Evolutionary conservation across 805 yeast species (phyloP).

Genomic region (Candida maesae): DNA sequence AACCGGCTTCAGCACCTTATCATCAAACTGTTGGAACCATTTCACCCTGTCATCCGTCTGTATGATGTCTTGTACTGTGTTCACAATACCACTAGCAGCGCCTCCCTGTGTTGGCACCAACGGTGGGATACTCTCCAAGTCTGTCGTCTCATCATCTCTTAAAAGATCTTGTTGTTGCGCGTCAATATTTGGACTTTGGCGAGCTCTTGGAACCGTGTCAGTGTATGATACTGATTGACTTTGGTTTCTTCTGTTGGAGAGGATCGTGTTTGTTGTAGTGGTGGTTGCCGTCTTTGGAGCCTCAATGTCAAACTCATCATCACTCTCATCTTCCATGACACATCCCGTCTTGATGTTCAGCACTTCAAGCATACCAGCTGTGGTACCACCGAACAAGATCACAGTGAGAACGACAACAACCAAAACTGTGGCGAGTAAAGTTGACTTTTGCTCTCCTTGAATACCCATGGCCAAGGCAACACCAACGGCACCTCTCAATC

Average conservation of each 20-base stretch:
- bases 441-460: constrained; percentile 88
- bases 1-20: constrained; percentile 89
- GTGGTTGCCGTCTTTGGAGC: constrained; percentile 51
- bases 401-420: constrained; percentile 97
- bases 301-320: constrained; percentile 95
- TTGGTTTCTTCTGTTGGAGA: constrained; percentile 18
- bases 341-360: constrained; percentile 91
- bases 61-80: constrained; percentile 28
- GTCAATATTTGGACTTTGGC: constrained; percentile 22
- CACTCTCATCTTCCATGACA: constrained; percentile 75
- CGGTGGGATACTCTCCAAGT: constrained; percentile 27
- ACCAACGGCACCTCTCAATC: constrained; percentile 98
- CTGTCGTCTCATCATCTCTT: constrained; percentile 22
- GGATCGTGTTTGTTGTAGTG: constrained; percentile 14
- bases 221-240: constrained; percentile 20
- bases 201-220: constrained; percentile 23
- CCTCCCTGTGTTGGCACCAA: constrained; percentile 14
- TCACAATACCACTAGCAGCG: constrained; percentile 18
- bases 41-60: constrained; percentile 70
- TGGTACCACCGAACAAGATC: constrained; percentile 95
- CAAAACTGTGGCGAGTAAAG: constrained; percentile 87
- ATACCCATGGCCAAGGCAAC: constrained; percentile 98
- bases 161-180: constrained; percentile 22
- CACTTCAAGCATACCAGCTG: constrained; percentile 96
- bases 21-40: constrained; percentile 94